phyloP scores from a whole-genome alignment of 352 stramenopile genomes.

The Phytophthora idaei region DNA sequence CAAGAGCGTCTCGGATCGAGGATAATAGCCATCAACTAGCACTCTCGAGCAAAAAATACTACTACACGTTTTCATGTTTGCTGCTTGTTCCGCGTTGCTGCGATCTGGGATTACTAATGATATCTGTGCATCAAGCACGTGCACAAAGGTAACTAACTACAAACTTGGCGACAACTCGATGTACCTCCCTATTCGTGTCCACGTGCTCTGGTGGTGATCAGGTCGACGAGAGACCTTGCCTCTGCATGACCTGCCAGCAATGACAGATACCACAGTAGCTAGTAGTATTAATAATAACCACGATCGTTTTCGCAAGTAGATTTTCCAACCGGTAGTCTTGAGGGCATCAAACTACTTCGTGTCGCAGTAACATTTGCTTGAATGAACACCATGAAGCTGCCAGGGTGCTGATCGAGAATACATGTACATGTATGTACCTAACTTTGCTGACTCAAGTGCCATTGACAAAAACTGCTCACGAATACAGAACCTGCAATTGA shows the following conservation, averaged over 20 bases:
- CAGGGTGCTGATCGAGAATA: too few species aligned
- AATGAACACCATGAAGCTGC: too few species aligned
- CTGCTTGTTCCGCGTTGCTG: background rate
- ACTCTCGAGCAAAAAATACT: background rate
- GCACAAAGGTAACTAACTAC: background rate
- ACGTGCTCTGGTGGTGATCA: background rate
- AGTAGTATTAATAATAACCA: too few species aligned
- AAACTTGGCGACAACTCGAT: constrained; percentile 9
- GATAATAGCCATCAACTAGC: constrained; percentile 22
- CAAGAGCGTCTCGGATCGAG: constrained; percentile 9
- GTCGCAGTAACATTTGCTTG: too few species aligned
- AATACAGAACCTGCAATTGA: too few species aligned
- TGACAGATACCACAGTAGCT: background rate
- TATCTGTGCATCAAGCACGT: constrained; percentile 2
- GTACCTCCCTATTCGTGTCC: too few species aligned
- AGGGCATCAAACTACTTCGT: too few species aligned
- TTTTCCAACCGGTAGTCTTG: too few species aligned
- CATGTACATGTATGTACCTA: too few species aligned
- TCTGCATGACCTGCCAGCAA: constrained; percentile 7
- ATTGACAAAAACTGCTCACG: too few species aligned
- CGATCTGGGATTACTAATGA: background rate
- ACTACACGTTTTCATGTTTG: constrained; percentile 9
- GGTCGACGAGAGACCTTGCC: background rate
- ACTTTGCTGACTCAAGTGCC: too few species aligned
- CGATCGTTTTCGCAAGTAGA: too few species aligned